phyloP scores from a whole-genome alignment of 2,329 filamentous ascomycete genomes.

The Aureobasidium sp. region DNA sequence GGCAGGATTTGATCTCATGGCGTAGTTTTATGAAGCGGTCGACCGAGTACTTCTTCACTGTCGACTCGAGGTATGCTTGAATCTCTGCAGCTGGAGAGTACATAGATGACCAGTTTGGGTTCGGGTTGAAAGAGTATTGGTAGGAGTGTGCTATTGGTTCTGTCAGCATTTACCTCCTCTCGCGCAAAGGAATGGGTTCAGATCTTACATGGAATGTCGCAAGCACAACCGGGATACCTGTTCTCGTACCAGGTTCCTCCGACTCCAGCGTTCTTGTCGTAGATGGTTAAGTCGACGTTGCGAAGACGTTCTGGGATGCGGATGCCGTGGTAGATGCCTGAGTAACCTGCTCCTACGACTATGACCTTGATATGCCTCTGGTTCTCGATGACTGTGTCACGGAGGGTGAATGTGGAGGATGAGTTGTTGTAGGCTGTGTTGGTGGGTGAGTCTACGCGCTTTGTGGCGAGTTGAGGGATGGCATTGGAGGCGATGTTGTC shows the following conservation, averaged over 20 bases:
- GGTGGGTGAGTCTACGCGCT: conserved; percentile 11
- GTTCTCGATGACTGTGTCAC: conserved; percentile 37
- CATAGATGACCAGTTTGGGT: conserved; percentile 34
- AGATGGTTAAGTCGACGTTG: conserved; percentile 36
- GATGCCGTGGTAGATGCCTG: conserved; percentile 39
- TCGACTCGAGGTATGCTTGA: conserved; percentile 30
- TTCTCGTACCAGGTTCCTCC: conserved; percentile 36
- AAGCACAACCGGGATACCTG: conserved; percentile 38
- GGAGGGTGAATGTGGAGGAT: conserved; percentile 24
- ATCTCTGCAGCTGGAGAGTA: conserved; percentile 35
- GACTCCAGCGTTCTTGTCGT: conserved; percentile 38
- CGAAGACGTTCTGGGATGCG: conserved; percentile 35
- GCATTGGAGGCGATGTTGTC: background rate
- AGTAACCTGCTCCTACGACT: conserved; percentile 39
- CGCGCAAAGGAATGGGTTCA: background rate
- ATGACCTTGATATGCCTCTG: conserved; percentile 37
- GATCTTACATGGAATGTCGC: conserved; percentile 21
- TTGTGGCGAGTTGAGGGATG: background rate
- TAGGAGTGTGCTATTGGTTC: conserved; percentile 31
- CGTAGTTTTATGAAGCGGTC: conserved; percentile 32
- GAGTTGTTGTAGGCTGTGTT: background rate
- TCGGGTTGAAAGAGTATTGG: conserved; percentile 38
- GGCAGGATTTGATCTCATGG: conserved; percentile 30
- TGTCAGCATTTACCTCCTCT: background rate
- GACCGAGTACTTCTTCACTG: conserved; percentile 31